Evolutionary conservation across 2,329 filamentous ascomycete species (phyloP).

Genomic region (Fusarium ambrosium): DNA sequence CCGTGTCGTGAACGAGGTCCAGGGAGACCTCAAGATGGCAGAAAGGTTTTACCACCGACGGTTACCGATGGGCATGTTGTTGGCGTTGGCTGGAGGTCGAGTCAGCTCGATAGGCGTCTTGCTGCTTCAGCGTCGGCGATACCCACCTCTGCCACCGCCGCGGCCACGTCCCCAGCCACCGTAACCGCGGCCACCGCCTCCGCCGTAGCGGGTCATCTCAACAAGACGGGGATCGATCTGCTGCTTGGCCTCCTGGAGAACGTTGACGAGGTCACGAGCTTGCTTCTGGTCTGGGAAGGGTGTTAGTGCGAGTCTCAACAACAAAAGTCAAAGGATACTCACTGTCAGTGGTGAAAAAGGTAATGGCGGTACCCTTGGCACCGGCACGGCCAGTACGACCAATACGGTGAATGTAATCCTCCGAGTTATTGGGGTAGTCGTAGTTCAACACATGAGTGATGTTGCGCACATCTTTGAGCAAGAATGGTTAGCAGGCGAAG

Average conservation of each 20-base stretch:
- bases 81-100: conserved; percentile 60
- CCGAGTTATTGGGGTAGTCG: conserved; percentile 99
- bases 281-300: conserved; percentile 81
- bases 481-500: conserved; percentile 82
- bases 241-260: conserved; percentile 97
- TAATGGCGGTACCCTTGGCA: conserved; percentile 95
- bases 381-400: conserved; percentile 97
- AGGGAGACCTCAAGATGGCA: conserved; percentile 24
- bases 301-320: conserved; percentile 52
- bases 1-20: conserved; percentile 26
- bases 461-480: conserved; percentile 94
- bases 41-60: conserved; percentile 62
- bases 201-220: conserved; percentile 95
- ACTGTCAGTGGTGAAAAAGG: conserved; percentile 99
- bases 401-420: conserved; percentile 98
- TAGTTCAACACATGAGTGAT: conserved; percentile 99
- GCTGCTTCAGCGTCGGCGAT: conserved; percentile 52
- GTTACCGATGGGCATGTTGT: conserved; percentile 64
- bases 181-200: conserved; percentile 80
- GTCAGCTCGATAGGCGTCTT: conserved; percentile 53
- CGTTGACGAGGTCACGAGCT: conserved; percentile 94
- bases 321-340: conserved; percentile 61
- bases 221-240: conserved; percentile 95
- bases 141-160: conserved; percentile 67
- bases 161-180: conserved; percentile 80